Conservation (phyloP, 257 asterid genomes). For the Paulownia fortunei region DNA sequence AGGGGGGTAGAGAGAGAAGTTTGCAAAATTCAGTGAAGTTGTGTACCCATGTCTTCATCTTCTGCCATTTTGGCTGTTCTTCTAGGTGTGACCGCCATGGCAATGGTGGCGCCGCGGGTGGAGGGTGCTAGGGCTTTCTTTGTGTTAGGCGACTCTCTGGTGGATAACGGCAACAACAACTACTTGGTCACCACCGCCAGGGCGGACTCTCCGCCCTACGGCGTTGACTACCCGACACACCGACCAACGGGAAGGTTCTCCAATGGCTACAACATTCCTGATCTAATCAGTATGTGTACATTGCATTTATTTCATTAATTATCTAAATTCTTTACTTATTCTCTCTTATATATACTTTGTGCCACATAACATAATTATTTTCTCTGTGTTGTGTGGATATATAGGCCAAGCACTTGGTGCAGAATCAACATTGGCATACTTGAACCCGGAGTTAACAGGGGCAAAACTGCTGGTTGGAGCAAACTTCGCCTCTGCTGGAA, state of each 20-base stretch:
- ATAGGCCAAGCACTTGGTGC: constrained; percentile 59
- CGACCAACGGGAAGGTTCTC: constrained; percentile 82
- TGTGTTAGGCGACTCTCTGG: constrained; percentile 80
- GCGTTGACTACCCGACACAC: constrained; percentile 70
- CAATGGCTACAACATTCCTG: constrained; percentile 75
- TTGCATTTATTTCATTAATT: not conserved
- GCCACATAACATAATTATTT: not conserved
- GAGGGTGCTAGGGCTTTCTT: constrained; percentile 69
- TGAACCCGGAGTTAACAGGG: constrained; percentile 55
- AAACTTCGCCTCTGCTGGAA: constrained; percentile 83
- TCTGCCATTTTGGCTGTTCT: constrained; percentile 3
- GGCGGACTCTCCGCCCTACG: constrained; percentile 84
- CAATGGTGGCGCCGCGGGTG: constrained; percentile 14
- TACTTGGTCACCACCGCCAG: constrained; percentile 62
- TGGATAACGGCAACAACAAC: constrained; percentile 83
- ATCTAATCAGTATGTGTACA: constrained; percentile 57
- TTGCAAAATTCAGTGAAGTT: not conserved
- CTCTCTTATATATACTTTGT: not conserved
- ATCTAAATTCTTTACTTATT: not conserved
- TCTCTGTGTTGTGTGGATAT: no score
- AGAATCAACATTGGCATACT: constrained; percentile 59
- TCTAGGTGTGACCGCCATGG: constrained; percentile 12
- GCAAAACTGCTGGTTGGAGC: constrained; percentile 68
- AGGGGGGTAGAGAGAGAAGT: not conserved
- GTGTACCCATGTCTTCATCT: constrained; percentile 24